Conservation (phyloP, 2,329 filamentous ascomycete species). For the Trichoderma endophyticum region DNA sequence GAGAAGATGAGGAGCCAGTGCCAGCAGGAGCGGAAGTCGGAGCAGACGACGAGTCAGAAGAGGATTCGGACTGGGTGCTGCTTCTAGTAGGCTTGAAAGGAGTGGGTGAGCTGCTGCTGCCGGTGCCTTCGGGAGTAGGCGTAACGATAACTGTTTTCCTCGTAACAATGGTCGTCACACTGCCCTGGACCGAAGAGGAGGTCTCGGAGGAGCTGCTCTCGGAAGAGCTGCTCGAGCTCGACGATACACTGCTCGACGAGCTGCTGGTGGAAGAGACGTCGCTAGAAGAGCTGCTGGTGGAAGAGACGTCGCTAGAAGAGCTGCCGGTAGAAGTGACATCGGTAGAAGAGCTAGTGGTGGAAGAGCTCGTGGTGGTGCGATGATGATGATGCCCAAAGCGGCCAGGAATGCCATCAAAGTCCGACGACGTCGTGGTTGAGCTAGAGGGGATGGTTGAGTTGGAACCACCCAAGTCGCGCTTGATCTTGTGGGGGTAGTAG, state of each 20-base stretch:
- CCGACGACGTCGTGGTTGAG: neutral
- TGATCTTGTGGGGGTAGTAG: constrained; percentile 57
- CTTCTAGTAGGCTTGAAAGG: constrained; percentile 13
- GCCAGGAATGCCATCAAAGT: neutral
- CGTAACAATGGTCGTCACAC: constrained; percentile 16
- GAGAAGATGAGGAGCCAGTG: neutral
- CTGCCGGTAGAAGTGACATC: neutral
- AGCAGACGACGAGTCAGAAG: neutral
- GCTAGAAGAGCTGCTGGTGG: neutral
- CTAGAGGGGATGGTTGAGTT: constrained; percentile 38
- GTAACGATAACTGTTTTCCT: constrained; percentile 10
- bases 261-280: neutral
- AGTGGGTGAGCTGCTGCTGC: constrained; percentile 15
- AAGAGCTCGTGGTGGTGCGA: neutral
- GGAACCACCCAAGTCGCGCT: constrained; percentile 41
- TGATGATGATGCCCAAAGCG: neutral
- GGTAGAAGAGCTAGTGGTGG: neutral
- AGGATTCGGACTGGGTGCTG: constrained; percentile 5
- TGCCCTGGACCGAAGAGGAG: neutral
- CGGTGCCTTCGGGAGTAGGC: neutral
- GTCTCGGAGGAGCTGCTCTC: neutral
- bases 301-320: neutral
- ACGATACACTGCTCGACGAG: neutral
- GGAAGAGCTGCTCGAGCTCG: neutral
- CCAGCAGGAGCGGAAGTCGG: neutral